phyloP scores from a whole-genome alignment of 2,329 filamentous ascomycete species.

The Dendrostoma leiphaemia region DNA sequence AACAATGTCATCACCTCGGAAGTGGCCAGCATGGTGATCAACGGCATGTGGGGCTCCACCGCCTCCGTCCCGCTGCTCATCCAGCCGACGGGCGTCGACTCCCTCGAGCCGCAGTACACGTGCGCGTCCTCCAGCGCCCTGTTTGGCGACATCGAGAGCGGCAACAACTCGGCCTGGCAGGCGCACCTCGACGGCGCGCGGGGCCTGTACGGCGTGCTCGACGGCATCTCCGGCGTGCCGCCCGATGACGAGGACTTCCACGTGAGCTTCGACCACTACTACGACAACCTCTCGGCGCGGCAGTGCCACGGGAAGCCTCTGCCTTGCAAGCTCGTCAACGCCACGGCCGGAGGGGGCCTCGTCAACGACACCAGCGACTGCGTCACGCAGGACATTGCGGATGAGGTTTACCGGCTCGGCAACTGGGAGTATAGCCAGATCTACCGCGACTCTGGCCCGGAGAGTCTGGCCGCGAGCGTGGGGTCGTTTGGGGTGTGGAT shows the following conservation, averaged over 20 bases:
- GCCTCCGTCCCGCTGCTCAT: slow-evolving; percentile 45
- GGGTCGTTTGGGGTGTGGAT: slow-evolving; percentile 70
- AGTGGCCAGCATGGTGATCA: slow-evolving; percentile 72
- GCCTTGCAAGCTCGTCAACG: slow-evolving; percentile 57
- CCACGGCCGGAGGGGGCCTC: slow-evolving; percentile 23
- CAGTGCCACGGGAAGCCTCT: slow-evolving; percentile 74
- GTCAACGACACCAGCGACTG: slow-evolving; percentile 49
- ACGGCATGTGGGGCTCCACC: slow-evolving; percentile 61
- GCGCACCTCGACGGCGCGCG: slow-evolving; percentile 58
- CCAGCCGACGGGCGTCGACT: slow-evolving; percentile 61
- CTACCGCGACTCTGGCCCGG: slow-evolving; percentile 62
- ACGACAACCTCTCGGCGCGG: slow-evolving; percentile 76
- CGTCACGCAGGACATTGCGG: slow-evolving; percentile 59
- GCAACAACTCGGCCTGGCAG: slow-evolving; percentile 53
- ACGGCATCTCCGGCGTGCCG: slow-evolving; percentile 66
- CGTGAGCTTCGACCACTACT: slow-evolving; percentile 75
- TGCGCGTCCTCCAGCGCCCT: slow-evolving; percentile 52
- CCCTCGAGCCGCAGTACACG: slow-evolving; percentile 69
- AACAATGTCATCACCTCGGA: slow-evolving; percentile 82
- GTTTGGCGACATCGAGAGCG: slow-evolving; percentile 43
- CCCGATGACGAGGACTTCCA: slow-evolving; percentile 62
- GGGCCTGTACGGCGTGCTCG: slow-evolving; percentile 57
- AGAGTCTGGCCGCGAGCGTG: slow-evolving; percentile 59
- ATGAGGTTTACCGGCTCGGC: slow-evolving; percentile 72
- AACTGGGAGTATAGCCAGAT: slow-evolving; percentile 80